phyloP scores from a whole-genome alignment of 352 stramenopile species.

The Pythium rishiriense region DNA sequence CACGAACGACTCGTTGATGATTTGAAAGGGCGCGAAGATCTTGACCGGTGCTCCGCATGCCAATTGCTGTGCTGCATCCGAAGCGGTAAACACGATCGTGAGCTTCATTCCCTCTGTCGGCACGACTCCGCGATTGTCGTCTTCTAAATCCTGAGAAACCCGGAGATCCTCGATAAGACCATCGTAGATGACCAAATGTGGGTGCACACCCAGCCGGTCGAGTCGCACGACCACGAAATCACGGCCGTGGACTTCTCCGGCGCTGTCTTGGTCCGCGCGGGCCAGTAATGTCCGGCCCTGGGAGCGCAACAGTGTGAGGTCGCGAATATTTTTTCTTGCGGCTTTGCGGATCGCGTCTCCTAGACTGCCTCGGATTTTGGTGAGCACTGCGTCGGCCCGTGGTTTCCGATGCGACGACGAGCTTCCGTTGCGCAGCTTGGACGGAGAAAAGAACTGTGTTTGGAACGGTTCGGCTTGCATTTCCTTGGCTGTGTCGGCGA shows the following conservation, averaged over 20 bases:
- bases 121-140: not conserved
- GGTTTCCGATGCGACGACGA: constrained; percentile 13
- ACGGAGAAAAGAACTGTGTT: constrained; percentile 57
- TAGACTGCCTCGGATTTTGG: constrained; percentile 58
- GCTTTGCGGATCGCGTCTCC: constrained; percentile 59
- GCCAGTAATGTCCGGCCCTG: constrained; percentile 51
- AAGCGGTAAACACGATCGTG: constrained; percentile 34
- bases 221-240: constrained; percentile 39
- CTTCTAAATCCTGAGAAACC: not conserved
- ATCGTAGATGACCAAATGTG: constrained; percentile 38
- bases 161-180: constrained; percentile 28
- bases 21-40: constrained; percentile 63
- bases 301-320: constrained; percentile 61
- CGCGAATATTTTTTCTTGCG: constrained; percentile 48
- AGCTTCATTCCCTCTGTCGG: constrained; percentile 10
- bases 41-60: constrained; percentile 33
- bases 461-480: constrained; percentile 58
- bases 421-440: constrained; percentile 27
- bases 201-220: constrained; percentile 2
- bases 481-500: constrained; percentile 59
- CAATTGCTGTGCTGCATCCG: constrained; percentile 36
- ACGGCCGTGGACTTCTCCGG: constrained; percentile 51
- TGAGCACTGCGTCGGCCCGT: constrained; percentile 27
- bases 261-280: constrained; percentile 26
- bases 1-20: constrained; percentile 37